Conservation (phyloP, 495 filamentous ascomycete genomes). For the Podospora pseudopauciseta region DNA sequence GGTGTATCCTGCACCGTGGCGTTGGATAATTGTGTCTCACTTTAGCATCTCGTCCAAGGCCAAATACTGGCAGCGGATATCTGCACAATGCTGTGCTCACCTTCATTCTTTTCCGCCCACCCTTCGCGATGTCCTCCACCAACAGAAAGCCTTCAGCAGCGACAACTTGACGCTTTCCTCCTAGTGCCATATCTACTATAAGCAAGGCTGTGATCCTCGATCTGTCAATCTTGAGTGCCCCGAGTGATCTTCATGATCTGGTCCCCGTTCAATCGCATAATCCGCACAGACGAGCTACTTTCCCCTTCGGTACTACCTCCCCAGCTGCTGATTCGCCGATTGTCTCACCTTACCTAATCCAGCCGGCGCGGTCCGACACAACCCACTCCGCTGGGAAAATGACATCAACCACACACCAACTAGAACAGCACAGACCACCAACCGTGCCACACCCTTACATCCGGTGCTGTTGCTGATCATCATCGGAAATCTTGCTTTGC, state of each 20-base stretch:
- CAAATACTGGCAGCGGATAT: not conserved
- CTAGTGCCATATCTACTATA: not conserved
- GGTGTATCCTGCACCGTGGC: slow-evolving; percentile 5
- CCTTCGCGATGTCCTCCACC: not conserved
- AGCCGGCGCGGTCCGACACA: not conserved
- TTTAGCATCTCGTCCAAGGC: not conserved
- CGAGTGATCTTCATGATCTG: not conserved
- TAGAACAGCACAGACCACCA: not conserved
- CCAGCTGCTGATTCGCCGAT: not conserved
- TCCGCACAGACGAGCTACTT: slow-evolving; percentile 1
- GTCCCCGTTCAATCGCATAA: not conserved
- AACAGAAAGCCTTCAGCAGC: not conserved
- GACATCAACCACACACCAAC: not conserved
- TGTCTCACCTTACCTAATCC: not conserved
- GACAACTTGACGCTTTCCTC: not conserved
- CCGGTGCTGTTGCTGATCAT: not conserved
- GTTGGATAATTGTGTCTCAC: slow-evolving; percentile 4
- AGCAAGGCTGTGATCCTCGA: not conserved
- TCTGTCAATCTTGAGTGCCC: not conserved
- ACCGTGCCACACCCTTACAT: not conserved
- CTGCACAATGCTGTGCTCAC: not conserved
- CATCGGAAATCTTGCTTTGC: not conserved
- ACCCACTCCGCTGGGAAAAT: not conserved
- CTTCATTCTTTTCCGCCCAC: not conserved
- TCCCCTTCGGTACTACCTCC: not conserved